These are phyloP conservation scores for Exophiala bonariae DNA, from an alignment of 2,329 filamentous ascomycete species.

Conservation along the genomic window DNA sequence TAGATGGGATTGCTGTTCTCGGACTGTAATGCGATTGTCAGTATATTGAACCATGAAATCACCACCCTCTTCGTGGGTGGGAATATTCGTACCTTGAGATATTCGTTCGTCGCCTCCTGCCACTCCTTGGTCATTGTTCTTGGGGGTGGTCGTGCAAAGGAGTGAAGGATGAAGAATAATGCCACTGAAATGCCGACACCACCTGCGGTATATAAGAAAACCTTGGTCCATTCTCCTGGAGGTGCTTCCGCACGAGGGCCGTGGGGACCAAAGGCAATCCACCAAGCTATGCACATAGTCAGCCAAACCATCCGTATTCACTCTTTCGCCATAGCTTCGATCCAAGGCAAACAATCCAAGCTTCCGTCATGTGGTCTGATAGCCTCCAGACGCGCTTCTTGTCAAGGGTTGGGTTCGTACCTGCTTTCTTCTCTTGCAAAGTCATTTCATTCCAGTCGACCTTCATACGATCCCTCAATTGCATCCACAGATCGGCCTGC, in stretches of 20 bases:
- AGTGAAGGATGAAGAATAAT: conserved; percentile 71
- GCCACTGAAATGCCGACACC: conserved; percentile 67
- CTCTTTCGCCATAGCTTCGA: not conserved
- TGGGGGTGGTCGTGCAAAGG: conserved; percentile 71
- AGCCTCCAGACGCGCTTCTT: not conserved
- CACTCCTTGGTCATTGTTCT: conserved; percentile 95
- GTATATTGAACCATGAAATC: conserved; percentile 1
- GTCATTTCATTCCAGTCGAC: conserved; percentile 94
- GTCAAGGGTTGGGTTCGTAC: conserved; percentile 64
- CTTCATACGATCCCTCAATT: conserved; percentile 98
- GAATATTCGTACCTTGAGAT: conserved; percentile 63
- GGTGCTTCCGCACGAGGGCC: conserved; percentile 82
- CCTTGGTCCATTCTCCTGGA: conserved; percentile 79
- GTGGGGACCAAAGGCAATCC: conserved; percentile 96
- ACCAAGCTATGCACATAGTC: conserved; percentile 71
- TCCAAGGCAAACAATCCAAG: not conserved
- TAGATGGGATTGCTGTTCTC: conserved; percentile 86
- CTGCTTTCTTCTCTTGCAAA: conserved; percentile 96
- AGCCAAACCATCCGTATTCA: conserved; percentile 26
- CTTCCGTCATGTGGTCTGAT: conserved; percentile 1
- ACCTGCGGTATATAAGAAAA: conserved; percentile 70
- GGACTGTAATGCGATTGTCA: conserved; percentile 51
- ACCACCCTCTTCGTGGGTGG: no score
- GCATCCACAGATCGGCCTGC: conserved; percentile 99
- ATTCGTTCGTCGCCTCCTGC: conserved; percentile 94